phyloP scores from a whole-genome alignment of 208 protist genomes.

The Blastocrithidia nonstop region DNA sequence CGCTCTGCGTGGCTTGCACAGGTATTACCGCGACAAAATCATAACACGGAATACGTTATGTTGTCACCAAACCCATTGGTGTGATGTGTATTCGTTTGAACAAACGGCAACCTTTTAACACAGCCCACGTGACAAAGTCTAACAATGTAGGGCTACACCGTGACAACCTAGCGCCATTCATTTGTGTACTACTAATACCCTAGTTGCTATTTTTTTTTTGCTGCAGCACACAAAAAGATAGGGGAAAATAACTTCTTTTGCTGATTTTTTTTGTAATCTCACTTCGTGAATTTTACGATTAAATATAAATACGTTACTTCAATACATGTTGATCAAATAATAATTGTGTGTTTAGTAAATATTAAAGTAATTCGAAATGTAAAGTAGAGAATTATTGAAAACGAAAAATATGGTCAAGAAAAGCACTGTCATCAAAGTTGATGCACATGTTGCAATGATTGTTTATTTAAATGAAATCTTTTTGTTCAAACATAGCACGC shows the following conservation, averaged over 20 bases:
- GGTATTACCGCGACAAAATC: conserved; percentile 79
- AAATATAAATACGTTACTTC: too few species aligned
- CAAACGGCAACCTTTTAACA: conserved; percentile 69
- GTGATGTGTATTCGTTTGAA: conserved; percentile 80
- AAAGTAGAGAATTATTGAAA: too few species aligned
- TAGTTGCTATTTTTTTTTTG: conserved; percentile 1
- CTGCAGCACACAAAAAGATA: background rate
- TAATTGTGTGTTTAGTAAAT: too few species aligned
- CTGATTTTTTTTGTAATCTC: too few species aligned
- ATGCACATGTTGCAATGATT: too few species aligned
- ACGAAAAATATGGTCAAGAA: too few species aligned
- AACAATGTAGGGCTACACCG: conserved; percentile 71
- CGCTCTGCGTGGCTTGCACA: conserved; percentile 53
- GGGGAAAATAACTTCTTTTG: conserved; percentile 2
- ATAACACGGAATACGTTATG: conserved; percentile 61
- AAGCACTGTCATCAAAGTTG: too few species aligned
- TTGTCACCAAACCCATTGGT: conserved; percentile 52
- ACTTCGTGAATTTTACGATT: too few species aligned
- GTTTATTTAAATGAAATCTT: too few species aligned
- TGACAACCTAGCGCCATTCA: conserved; percentile 35
- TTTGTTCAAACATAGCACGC: too few species aligned
- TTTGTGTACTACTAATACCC: conserved; percentile 5
- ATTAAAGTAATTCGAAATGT: too few species aligned
- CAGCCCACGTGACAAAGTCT: conserved; percentile 81
- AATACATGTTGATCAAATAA: too few species aligned